These are phyloP conservation scores for Chlorella sp. DNA, from an alignment of 139 green algal genomes.

Conservation along the genomic window DNA sequence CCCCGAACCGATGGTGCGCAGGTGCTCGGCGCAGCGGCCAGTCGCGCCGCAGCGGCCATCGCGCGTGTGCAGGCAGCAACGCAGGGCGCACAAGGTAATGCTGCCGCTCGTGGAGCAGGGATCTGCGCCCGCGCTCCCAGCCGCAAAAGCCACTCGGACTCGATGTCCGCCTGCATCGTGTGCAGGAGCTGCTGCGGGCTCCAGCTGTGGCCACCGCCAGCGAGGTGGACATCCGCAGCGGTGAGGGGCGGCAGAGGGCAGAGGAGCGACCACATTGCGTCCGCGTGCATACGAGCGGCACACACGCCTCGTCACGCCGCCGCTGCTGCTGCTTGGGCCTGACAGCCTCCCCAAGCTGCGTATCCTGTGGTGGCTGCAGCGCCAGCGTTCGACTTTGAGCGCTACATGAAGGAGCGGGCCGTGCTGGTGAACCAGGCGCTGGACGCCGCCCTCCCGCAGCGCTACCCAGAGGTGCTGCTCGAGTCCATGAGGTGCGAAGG, in stretches of 20 bases:
- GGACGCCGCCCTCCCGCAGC: conserved; percentile 65
- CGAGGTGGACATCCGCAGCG: not conserved
- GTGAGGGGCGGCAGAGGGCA: not conserved
- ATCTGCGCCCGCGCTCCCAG: too few relatives aligned
- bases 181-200: not conserved
- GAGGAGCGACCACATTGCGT: not conserved
- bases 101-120: too few relatives aligned
- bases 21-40: too few relatives aligned
- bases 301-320: too few relatives aligned
- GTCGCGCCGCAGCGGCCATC: too few relatives aligned
- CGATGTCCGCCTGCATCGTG: too few relatives aligned
- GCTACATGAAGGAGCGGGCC: conserved; percentile 75
- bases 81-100: too few relatives aligned
- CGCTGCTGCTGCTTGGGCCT: not conserved
- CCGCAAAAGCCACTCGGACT: too few relatives aligned
- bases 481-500: conserved; percentile 83
- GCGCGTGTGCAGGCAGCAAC: too few relatives aligned
- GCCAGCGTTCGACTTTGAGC: conserved; percentile 70
- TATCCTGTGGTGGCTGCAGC: conserved; percentile 11
- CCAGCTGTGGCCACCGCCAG: not conserved
- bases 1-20: too few relatives aligned
- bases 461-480: conserved; percentile 85
- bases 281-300: not conserved
- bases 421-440: conserved; percentile 73
- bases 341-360: not conserved